These are phyloP conservation scores for Grammothele lineata DNA, from an alignment of 768 basidiomycete genomes.

Conservation along the genomic window DNA sequence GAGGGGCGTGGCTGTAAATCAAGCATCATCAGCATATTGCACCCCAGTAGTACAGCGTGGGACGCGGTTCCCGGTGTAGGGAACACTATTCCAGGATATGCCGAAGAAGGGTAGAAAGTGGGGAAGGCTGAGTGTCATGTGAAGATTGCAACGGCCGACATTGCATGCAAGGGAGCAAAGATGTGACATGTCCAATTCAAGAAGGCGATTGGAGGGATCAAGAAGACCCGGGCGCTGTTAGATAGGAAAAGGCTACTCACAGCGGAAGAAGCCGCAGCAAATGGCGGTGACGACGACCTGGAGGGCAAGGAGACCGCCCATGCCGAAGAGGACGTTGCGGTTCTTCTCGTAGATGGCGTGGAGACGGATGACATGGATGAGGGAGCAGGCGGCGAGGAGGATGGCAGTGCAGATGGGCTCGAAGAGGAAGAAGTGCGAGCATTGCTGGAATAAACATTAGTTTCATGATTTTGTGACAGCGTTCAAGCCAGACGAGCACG, in stretches of 20 bases:
- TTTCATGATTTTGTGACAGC: too few species aligned
- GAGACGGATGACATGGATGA: conserved; percentile 72
- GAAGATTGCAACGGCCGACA: too few species aligned
- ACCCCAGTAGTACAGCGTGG: too few species aligned
- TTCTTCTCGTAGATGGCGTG: conserved; percentile 75
- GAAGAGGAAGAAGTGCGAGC: conserved; percentile 73
- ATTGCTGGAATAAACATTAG: conserved; percentile 38
- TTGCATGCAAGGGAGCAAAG: too few species aligned
- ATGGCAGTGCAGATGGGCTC: conserved; percentile 84
- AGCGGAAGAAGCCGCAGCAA: conserved; percentile 74
- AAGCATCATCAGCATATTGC: not conserved
- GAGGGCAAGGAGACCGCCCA: conserved; percentile 57
- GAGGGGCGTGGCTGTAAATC: conserved; percentile 58
- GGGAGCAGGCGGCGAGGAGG: conserved; percentile 69
- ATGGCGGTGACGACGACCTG: conserved; percentile 74
- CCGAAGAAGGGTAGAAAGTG: too few species aligned
- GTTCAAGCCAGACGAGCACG: not conserved
- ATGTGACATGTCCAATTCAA: too few species aligned
- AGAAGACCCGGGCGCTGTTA: too few species aligned
- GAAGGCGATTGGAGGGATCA: too few species aligned
- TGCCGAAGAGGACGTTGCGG: conserved; percentile 45
- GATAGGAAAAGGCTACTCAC: too few species aligned
- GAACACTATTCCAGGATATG: too few species aligned
- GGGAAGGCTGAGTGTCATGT: too few species aligned
- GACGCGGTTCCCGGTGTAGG: too few species aligned